Evolutionary conservation across 169 alveolate species (phyloP), one percentile per base, ranked within the genome.

Genomic region (Cryptosporidium felis): DNA sequence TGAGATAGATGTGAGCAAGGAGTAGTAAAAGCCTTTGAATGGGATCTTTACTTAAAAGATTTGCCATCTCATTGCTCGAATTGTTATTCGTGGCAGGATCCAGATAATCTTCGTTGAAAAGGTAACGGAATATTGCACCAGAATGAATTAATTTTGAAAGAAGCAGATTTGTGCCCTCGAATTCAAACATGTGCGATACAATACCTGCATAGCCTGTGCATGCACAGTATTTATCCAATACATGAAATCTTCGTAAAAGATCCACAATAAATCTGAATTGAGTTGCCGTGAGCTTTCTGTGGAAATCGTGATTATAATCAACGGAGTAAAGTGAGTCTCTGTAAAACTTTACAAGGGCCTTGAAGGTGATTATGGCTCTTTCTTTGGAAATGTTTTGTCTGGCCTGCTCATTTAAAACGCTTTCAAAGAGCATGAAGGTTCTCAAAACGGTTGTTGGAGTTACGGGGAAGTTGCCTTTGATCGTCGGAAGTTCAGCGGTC

Each of bases 401-500:
- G 0, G 74, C 28, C 21, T 74, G 85, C 26, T 74, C 85, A 56
- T 36, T 74, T 26, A 74, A 36, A 4, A 74, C 61, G 28, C 38
- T 74, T 36, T 74, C 67, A 36, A 74, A 74, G 34, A 74, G 21
- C 85, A 74, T 74, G 38, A 74, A 74, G 34, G 85, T 74, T 36
- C 85, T 49, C 40, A 74, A 30, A 30, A 74, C 85, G 23, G 85
- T 74, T 3, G 85, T 74, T 28, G 85, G 85, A 5, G 85, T 74
- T 1, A 74, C 85, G 5, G 85, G 85, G 60, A 74, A 74, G 18
- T 74, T 74, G 1, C 95, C 95, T 36, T 89, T 82, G 14, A 94
- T 81, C 18, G 91, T 91, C 26, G 95, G 94, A 28, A 94, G 82
- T 62, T 92, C 92, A 1, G 95, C 90, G 9, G 91, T 88, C 51